phyloP scores from a whole-genome alignment of 768 basidiomycete species.

The Boletus speciosus region DNA sequence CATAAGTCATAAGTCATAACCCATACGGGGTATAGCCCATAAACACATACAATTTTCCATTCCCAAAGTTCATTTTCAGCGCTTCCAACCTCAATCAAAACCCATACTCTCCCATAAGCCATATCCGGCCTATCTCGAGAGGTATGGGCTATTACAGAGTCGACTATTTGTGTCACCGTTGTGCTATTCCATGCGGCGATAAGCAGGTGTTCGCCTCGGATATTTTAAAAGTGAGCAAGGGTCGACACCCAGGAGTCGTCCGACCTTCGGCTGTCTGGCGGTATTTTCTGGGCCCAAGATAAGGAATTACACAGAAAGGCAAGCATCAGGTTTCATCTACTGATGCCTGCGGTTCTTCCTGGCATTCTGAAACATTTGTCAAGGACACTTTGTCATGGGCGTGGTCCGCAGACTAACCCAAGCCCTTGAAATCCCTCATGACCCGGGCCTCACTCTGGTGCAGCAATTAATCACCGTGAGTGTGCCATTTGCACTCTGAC shows the following conservation, averaged over 20 bases:
- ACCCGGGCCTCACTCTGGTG: constrained; percentile 48
- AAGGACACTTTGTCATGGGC: constrained; percentile 19
- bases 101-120: too few relatives aligned
- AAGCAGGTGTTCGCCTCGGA: neutral
- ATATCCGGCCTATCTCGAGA: too few relatives aligned
- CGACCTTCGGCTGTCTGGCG: neutral
- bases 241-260: neutral
- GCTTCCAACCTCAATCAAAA: too few relatives aligned
- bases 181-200: neutral
- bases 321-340: neutral
- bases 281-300: constrained; percentile 3
- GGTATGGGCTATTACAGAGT: too few relatives aligned
- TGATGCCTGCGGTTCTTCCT: neutral
- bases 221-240: neutral
- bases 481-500: constrained; percentile 8
- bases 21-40: too few relatives aligned
- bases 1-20: too few relatives aligned
- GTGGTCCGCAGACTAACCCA: constrained; percentile 22
- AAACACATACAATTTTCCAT: too few relatives aligned
- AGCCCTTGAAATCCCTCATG: constrained; percentile 50
- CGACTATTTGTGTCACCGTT: neutral
- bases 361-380: neutral
- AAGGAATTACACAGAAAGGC: constrained; percentile 10
- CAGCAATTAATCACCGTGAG: constrained; percentile 59
- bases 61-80: too few relatives aligned